phyloP scores from a whole-genome alignment of 2,329 filamentous ascomycete genomes.

The Pseudogymnoascus sp. region DNA sequence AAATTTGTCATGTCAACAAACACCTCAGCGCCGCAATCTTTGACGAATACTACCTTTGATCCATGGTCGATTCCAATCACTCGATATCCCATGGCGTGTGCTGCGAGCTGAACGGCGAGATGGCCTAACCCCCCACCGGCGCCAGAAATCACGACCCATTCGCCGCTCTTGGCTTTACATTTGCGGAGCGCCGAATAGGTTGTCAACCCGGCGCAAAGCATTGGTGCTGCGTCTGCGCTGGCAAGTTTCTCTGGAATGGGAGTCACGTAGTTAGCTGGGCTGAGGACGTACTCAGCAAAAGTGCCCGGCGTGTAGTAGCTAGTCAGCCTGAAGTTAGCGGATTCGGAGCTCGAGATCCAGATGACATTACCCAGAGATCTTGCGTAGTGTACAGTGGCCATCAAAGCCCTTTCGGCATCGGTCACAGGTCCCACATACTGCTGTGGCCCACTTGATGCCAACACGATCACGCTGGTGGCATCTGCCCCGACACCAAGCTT shows the following conservation, averaged over 20 bases:
- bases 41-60: constrained; percentile 49
- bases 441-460: constrained; percentile 56
- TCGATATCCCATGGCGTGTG: constrained; percentile 51
- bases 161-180: constrained; percentile 39
- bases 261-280: constrained; percentile 59
- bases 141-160: constrained; percentile 45
- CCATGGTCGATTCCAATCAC: constrained; percentile 59
- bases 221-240: constrained; percentile 54
- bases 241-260: constrained; percentile 55
- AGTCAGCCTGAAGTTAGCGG: not conserved
- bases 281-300: constrained; percentile 60
- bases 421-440: constrained; percentile 46
- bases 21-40: constrained; percentile 54
- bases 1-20: constrained; percentile 55
- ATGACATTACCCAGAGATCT: constrained; percentile 39
- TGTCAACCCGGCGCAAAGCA: constrained; percentile 61
- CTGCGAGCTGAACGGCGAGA: constrained; percentile 52
- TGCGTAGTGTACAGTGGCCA: constrained; percentile 51
- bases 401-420: constrained; percentile 49
- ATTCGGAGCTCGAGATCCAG: not conserved
- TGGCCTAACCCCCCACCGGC: constrained; percentile 59
- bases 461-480: constrained; percentile 51
- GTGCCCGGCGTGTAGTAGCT: constrained; percentile 61
- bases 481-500: constrained; percentile 56
- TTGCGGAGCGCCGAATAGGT: constrained; percentile 59